Percentiles rank a stretch among this genome's conserved stretches.
These are phyloP conservation scores for Verticillium nonalfalfae DNA, from an alignment of 2,329 filamentous ascomycete species.

Conservation along the genomic window DNA sequence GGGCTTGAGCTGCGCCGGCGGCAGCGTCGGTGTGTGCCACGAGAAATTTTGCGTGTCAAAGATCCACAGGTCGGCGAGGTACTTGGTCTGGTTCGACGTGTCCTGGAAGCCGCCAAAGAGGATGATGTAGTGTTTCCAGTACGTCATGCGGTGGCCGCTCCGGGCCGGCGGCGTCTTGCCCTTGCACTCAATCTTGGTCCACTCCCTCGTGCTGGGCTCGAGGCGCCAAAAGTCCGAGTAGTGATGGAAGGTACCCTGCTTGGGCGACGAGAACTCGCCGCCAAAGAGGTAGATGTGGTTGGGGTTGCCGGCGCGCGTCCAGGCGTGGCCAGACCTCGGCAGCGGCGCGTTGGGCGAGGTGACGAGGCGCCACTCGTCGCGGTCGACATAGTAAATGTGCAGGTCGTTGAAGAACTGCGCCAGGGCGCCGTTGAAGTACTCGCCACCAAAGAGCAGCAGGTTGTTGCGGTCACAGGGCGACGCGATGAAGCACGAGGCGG, in stretches of 20 bases:
- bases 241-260: constrained; percentile 97
- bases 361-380: constrained; percentile 84
- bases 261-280: constrained; percentile 92
- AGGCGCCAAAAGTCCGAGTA: constrained; percentile 98
- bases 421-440: constrained; percentile 89
- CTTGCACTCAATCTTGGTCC: constrained; percentile 78
- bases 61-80: constrained; percentile 88
- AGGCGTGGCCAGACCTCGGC: constrained; percentile 87
- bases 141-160: constrained; percentile 92
- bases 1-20: constrained; percentile 76
- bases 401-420: constrained; percentile 67
- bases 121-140: constrained; percentile 94
- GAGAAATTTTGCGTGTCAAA: constrained; percentile 85
- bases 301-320: constrained; percentile 82
- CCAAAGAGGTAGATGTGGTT: constrained; percentile 88
- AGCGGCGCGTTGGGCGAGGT: constrained; percentile 88
- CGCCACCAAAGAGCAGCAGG: constrained; percentile 86
- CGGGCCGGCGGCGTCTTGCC: constrained; percentile 77
- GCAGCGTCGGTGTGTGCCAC: constrained; percentile 73
- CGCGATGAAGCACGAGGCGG: constrained; percentile 75
- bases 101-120: constrained; percentile 97
- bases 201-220: constrained; percentile 78
- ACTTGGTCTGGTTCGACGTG: constrained; percentile 90
- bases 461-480: constrained; percentile 84
- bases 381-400: constrained; percentile 68